These are phyloP conservation scores for Sphaerulina musiva DNA, from an alignment of 2,329 filamentous ascomycete species.

Conservation along the genomic window DNA sequence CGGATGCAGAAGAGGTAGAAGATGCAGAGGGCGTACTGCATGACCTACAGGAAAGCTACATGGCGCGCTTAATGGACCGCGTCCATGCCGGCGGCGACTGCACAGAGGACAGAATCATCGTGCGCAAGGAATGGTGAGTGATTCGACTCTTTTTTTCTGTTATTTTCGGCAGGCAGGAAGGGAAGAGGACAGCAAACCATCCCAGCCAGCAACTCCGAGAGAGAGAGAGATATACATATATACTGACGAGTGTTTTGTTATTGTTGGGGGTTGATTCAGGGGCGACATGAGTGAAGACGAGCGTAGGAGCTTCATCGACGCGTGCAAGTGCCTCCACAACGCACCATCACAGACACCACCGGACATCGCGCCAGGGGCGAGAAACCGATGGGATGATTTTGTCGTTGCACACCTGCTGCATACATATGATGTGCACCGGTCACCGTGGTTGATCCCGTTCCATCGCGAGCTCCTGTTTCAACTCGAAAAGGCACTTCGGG, in stretches of 20 bases:
- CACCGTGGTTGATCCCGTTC: slow-evolving; percentile 32
- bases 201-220: too few relatives aligned
- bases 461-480: slow-evolving; percentile 39
- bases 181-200: too few relatives aligned
- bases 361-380: slow-evolving; percentile 23
- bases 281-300: slow-evolving; percentile 22
- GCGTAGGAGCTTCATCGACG: slow-evolving; percentile 14
- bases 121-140: slow-evolving; percentile 24
- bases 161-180: too few relatives aligned
- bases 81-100: slow-evolving; percentile 8
- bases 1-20: not conserved
- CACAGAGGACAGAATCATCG: slow-evolving; percentile 23
- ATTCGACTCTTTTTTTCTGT: too few relatives aligned
- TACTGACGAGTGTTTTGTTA: slow-evolving; percentile 13
- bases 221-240: not conserved
- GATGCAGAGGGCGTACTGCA: slow-evolving; percentile 4
- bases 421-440: slow-evolving; percentile 27
- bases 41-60: slow-evolving; percentile 3
- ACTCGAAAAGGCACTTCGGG: slow-evolving; percentile 38
- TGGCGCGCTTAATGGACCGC: not conserved
- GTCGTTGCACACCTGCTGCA: slow-evolving; percentile 27
- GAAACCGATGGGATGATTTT: slow-evolving; percentile 30
- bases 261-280: slow-evolving; percentile 3
- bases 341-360: slow-evolving; percentile 11
- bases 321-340: slow-evolving; percentile 17